Conservation (phyloP, 179 eudicot genomes). For the Vitellaria paradoxa region DNA sequence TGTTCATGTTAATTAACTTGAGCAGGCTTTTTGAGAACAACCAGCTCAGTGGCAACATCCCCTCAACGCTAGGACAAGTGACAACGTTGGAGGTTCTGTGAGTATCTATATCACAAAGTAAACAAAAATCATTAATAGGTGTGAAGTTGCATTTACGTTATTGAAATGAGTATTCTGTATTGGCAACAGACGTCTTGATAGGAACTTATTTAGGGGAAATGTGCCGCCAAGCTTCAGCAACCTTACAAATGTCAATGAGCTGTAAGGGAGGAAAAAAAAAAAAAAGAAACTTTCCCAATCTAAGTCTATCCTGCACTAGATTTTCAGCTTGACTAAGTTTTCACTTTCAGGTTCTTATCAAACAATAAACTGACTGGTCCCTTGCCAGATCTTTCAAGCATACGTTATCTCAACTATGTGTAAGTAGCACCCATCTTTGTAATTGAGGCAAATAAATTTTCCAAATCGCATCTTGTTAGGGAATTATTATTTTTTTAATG, state of each 20-base stretch:
- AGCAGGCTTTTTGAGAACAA: conserved; percentile 78
- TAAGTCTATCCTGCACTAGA: neutral
- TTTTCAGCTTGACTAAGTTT: neutral
- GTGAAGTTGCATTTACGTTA: conserved; percentile 8
- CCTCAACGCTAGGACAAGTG: conserved; percentile 61
- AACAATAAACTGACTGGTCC: conserved; percentile 66
- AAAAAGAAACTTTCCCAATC: neutral
- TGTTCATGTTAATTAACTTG: neutral
- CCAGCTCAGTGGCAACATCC: conserved; percentile 54
- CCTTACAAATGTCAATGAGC: conserved; percentile 42
- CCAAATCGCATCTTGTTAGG: neutral
- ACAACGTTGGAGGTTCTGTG: conserved; percentile 58
- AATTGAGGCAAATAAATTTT: neutral
- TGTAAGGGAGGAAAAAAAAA: conserved; percentile 44
- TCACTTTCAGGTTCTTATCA: conserved; percentile 51
- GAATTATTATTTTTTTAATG: too few relatives aligned
- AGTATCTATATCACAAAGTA: conserved; percentile 31
- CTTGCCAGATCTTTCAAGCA: conserved; percentile 66
- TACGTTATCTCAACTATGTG: conserved; percentile 54
- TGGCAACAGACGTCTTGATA: conserved; percentile 64
- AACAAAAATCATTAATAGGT: neutral
- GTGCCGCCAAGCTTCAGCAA: conserved; percentile 54
- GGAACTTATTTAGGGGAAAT: conserved; percentile 54
- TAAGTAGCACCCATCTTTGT: conserved; percentile 30
- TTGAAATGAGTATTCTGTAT: conserved; percentile 8